Conservation (phyloP, 139 green algal genomes). For the Picochlorum sp. region DNA sequence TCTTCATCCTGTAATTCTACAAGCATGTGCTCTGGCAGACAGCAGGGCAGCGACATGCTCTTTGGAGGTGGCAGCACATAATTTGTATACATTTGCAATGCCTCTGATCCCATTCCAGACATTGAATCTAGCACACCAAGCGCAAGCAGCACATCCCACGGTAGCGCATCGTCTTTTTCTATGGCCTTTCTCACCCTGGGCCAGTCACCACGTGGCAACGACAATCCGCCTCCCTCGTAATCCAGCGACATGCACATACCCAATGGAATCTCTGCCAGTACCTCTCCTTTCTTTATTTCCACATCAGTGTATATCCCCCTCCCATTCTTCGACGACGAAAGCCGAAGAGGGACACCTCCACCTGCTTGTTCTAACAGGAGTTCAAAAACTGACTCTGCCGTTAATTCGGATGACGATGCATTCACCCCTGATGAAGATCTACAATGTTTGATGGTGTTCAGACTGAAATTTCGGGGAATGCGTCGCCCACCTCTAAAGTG, state of each 20-base stretch:
- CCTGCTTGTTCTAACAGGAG: no score
- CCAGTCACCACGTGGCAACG: constrained; percentile 22
- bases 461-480: no score
- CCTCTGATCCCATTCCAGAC: constrained; percentile 33
- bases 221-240: constrained; percentile 27
- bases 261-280: constrained; percentile 31
- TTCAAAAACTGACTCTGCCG: no score
- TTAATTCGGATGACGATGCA: no score
- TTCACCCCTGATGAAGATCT: no score
- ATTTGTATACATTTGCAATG: constrained; percentile 36
- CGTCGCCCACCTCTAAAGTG: no score
- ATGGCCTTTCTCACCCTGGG: constrained; percentile 10
- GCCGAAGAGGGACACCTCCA: no score
- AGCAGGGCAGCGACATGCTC: constrained; percentile 45
- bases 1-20: constrained; percentile 42
- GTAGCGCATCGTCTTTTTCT: constrained; percentile 26
- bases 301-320: no score
- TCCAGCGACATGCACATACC: constrained; percentile 37
- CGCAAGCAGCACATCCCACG: constrained; percentile 55
- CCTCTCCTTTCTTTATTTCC: constrained; percentile 11
- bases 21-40: constrained; percentile 33
- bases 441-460: no score
- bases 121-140: constrained; percentile 51
- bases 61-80: constrained; percentile 42
- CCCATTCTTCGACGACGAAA: no score